Percentiles rank a stretch among this genome's conserved stretches.
Conservation (phyloP, 768 basidiomycete species). For the Hortiboletus campestris region DNA sequence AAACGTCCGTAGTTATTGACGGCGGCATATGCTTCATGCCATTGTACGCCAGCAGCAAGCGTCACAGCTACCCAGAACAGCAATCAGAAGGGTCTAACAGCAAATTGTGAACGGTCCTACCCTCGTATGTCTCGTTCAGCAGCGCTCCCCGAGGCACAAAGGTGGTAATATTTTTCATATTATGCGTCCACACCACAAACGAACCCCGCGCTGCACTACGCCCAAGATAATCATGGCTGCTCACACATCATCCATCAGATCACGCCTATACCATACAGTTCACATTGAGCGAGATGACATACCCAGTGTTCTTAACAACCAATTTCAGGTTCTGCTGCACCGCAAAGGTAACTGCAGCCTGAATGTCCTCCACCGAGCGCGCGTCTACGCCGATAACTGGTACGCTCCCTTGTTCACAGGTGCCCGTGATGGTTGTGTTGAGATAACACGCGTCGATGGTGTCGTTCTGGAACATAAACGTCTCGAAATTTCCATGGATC, state of each 20-base stretch:
- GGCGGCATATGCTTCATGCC: constrained; percentile 43
- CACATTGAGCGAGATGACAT: neutral
- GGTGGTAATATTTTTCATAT: constrained; percentile 38
- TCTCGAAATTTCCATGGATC: constrained; percentile 40
- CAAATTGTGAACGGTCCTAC: constrained; percentile 6
- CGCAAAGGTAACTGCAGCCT: constrained; percentile 22
- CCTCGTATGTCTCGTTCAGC: constrained; percentile 17
- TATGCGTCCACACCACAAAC: constrained; percentile 44
- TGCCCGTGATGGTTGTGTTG: no score
- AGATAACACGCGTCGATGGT: no score
- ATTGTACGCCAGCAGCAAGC: constrained; percentile 26
- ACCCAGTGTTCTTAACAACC: constrained; percentile 31
- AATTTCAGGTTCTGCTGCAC: constrained; percentile 20
- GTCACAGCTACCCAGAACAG: constrained; percentile 27
- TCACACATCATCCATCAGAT: neutral
- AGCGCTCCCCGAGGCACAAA: constrained; percentile 32
- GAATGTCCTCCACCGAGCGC: no score
- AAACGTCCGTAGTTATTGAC: constrained; percentile 36
- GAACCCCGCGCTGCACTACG: constrained; percentile 38
- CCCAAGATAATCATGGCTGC: constrained; percentile 41
- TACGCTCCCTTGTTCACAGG: no score
- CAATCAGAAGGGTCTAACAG: neutral
- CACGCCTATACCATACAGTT: neutral
- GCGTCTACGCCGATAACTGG: no score
- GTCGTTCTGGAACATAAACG: no score